These are phyloP conservation scores for Metschnikowia henanensis DNA, from an alignment of 805 yeast species.

Conservation along the genomic window DNA sequence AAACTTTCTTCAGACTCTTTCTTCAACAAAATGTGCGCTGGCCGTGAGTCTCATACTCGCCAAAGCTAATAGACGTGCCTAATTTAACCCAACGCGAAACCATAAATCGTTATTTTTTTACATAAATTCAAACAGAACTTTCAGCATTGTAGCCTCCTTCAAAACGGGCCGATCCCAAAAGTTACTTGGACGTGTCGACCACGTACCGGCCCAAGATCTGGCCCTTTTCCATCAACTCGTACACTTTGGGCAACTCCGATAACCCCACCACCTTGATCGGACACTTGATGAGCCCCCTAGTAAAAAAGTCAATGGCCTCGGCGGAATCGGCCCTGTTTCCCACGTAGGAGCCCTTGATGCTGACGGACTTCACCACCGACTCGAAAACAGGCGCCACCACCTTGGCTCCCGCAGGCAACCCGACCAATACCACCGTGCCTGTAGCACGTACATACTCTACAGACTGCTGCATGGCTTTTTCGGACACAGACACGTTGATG, in stretches of 20 bases:
- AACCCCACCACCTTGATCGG: constrained; percentile 77
- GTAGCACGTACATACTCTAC: constrained; percentile 41
- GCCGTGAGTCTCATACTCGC: too few species aligned
- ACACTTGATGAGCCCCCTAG: constrained; percentile 68
- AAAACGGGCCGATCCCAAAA: too few species aligned
- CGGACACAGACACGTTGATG: constrained; percentile 74
- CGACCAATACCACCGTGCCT: constrained; percentile 47
- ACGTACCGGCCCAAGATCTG: constrained; percentile 88
- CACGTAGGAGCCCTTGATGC: constrained; percentile 80
- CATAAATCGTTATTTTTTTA: too few species aligned
- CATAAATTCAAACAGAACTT: too few species aligned
- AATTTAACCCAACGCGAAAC: too few species aligned
- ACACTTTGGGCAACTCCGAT: constrained; percentile 67
- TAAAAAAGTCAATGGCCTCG: constrained; percentile 75
- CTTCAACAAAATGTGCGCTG: too few species aligned
- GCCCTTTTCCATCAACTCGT: constrained; percentile 78
- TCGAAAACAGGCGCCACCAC: constrained; percentile 68
- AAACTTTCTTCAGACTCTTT: too few species aligned
- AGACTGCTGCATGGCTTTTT: constrained; percentile 54
- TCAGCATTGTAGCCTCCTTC: too few species aligned
- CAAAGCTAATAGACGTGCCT: too few species aligned
- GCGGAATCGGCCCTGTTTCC: constrained; percentile 88
- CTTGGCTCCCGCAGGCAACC: constrained; percentile 79
- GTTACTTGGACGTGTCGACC: constrained; percentile 58
- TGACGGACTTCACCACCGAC: constrained; percentile 70